A percentile compares a stretch with the other conserved stretches of the same genome.
phyloP scores from a whole-genome alignment of 495 filamentous ascomycete species.

The Amorphotheca resinae region DNA sequence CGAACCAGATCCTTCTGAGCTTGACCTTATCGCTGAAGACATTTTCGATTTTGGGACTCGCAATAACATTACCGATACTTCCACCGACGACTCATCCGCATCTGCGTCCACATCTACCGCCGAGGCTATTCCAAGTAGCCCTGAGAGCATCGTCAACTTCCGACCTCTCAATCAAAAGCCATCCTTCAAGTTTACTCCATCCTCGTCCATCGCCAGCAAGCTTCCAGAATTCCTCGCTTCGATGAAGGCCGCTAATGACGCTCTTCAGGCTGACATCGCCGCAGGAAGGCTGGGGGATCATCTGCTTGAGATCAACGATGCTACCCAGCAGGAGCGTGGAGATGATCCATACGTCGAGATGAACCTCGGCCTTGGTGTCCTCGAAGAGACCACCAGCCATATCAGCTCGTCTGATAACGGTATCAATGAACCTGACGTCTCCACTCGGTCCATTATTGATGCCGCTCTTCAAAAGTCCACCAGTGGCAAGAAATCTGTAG shows the following conservation, averaged over 20 bases:
- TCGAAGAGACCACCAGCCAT: too few relatives aligned
- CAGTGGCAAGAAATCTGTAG: not conserved
- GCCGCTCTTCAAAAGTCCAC: too few relatives aligned
- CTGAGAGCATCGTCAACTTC: constrained; percentile 5
- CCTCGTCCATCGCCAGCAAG: not conserved
- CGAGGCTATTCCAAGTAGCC: too few relatives aligned
- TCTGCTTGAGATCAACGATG: constrained; percentile 1
- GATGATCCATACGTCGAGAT: constrained; percentile 49
- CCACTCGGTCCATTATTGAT: too few relatives aligned
- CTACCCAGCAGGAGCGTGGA: constrained; percentile 24
- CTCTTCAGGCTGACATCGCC: constrained; percentile 23
- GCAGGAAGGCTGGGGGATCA: constrained; percentile 25
- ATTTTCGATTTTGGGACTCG: not conserved
- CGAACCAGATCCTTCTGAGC: too few relatives aligned
- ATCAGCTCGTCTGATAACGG: too few relatives aligned
- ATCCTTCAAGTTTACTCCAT: not conserved
- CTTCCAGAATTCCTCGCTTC: constrained; percentile 29
- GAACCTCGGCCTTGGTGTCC: constrained; percentile 41
- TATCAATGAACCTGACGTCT: too few relatives aligned
- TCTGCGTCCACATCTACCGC: too few relatives aligned
- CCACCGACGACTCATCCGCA: too few relatives aligned
- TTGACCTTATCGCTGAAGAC: not conserved
- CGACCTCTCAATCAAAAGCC: constrained; percentile 8
- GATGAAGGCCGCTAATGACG: constrained; percentile 36
- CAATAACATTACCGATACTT: not conserved